phyloP scores from a whole-genome alignment of 176 grass and related monocot genomes.

The Triticum aestivum region DNA sequence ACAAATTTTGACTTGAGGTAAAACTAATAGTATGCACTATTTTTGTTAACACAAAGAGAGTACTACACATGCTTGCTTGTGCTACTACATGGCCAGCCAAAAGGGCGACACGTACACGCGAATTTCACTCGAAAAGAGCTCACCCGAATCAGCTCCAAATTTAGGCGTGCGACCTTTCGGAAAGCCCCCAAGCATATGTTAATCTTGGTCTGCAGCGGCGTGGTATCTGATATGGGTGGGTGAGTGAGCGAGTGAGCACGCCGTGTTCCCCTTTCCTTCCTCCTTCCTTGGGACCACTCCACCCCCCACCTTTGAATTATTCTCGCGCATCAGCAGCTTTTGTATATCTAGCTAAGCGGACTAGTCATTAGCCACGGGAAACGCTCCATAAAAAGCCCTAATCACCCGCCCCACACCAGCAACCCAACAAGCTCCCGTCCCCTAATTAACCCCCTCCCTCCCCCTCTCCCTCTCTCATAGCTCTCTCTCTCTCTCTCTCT shows the following conservation, averaged over 20 bases:
- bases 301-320: conserved; percentile 21
- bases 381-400: conserved; percentile 40
- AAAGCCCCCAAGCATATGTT: conserved; percentile 11
- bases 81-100: neutral
- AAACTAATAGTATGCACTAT: too few species aligned
- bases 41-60: too few species aligned
- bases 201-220: conserved; percentile 2
- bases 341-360: neutral
- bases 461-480: neutral
- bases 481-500: conserved; percentile 12
- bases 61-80: too few species aligned
- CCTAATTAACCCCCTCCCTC: neutral
- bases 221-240: neutral
- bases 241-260: neutral
- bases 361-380: conserved; percentile 1
- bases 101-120: conserved; percentile 6
- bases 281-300: conserved; percentile 19
- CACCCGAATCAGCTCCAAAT: neutral
- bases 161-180: conserved; percentile 24
- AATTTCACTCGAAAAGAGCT: neutral
- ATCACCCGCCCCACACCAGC: conserved; percentile 21
- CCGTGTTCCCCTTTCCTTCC: conserved; percentile 28
- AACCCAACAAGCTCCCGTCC: neutral
- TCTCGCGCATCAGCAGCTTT: conserved; percentile 23
- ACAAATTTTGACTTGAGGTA: too few species aligned